Evolutionary conservation across 129 eudicot species (phyloP), one percentile per base, ranked within the genome.

Genomic region (Lonicera japonica): DNA sequence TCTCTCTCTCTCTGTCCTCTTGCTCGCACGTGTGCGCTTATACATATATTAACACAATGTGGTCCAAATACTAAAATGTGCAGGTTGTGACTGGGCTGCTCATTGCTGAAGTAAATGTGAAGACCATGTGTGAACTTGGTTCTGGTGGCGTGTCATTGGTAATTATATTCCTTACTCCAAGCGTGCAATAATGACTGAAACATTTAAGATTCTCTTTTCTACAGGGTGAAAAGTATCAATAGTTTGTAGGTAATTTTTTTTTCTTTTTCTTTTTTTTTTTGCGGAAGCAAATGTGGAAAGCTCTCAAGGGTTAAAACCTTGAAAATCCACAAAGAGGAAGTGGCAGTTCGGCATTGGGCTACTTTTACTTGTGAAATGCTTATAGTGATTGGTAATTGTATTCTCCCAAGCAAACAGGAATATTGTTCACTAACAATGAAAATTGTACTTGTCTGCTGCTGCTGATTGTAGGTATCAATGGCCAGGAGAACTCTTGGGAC

Each of bases 141-240:
- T 80, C 99, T 59, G 96, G 96, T 69, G 96, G 99, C 51, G 96
- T 92, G 65, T 92, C 99, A 63, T 54, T 88, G 99, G 99, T 92
- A 88, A 79, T 60, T 43, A 43, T 43, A 3, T 43, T 1, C 69
- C 41, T 48, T 25, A 54, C 41, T 70, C 7, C 66, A 11, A 38
- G 1, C 36, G 38, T 57, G 29, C 38, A 21, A 61, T 34, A 14
- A 29, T 29, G 2, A 29, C 36, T 29, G 36, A 29, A 29, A 6
- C 36, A 29, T 29, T 29, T 43, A 40, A 53, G 46, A 14, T 18
- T 21, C 12, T 38, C 25, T 60, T 70, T 61, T 5, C 54, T 23
- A 47, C 21, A 52, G 45, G 51, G 43, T 61, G 25, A 59, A 46
- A 36, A 56, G 68, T 55, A 12, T 11, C 25, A 41, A 40, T 55